These are phyloP conservation scores for Trametes pubescens DNA, from an alignment of 1,284 basidiomycete genomes.

Conservation along the genomic window DNA sequence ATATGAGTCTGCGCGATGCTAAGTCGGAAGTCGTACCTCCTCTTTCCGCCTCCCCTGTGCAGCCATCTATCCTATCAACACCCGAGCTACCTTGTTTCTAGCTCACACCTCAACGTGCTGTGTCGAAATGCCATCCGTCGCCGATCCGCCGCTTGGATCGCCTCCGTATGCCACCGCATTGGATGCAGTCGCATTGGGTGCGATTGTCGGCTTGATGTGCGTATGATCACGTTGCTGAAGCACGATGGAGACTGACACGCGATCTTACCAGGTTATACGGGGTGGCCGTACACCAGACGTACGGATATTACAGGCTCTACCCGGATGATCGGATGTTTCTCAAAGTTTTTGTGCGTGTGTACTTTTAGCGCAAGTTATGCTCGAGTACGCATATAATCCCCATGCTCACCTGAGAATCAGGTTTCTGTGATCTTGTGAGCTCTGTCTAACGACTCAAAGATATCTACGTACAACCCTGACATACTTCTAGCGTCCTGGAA, in stretches of 20 bases:
- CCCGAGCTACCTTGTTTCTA: too few species aligned
- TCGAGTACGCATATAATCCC: not conserved
- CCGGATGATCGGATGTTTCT: not conserved
- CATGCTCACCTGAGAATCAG: not conserved
- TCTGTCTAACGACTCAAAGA: not conserved
- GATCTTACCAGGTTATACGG: conserved; percentile 1
- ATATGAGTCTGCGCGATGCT: too few species aligned
- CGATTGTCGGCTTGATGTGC: not conserved
- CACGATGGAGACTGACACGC: not conserved
- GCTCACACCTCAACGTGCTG: too few species aligned
- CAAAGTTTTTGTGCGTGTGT: not conserved
- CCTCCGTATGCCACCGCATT: too few species aligned
- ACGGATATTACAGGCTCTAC: not conserved
- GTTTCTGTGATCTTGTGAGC: not conserved
- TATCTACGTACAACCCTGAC: too few species aligned
- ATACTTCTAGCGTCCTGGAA: not conserved
- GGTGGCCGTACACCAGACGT: conserved; percentile 7
- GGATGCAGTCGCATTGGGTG: too few species aligned
- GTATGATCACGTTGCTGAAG: not conserved
- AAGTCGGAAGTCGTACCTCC: too few species aligned
- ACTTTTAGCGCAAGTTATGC: not conserved
- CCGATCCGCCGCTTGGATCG: not conserved
- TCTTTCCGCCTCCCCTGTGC: too few species aligned
- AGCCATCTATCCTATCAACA: too few species aligned
- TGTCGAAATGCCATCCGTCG: not conserved